These are phyloP conservation scores for Teunomyces aglyptinius DNA, from an alignment of 805 yeast genomes.

Conservation along the genomic window DNA sequence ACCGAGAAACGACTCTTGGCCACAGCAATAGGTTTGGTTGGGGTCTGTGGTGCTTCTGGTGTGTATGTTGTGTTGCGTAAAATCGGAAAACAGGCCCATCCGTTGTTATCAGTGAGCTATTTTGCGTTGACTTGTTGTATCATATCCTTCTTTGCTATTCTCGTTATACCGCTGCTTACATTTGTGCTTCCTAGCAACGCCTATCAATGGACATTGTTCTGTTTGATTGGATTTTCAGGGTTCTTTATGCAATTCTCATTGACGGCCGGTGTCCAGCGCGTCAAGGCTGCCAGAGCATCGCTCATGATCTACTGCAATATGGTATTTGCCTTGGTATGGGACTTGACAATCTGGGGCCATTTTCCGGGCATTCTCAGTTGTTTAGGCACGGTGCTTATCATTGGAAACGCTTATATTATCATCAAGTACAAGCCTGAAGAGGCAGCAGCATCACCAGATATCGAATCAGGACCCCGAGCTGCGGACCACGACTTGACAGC, in stretches of 20 bases:
- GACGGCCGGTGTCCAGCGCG: conserved; percentile 82
- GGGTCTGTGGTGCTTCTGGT: conserved; percentile 66
- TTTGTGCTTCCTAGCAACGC: conserved; percentile 60
- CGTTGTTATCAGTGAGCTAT: conserved; percentile 73
- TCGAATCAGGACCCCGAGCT: conserved; percentile 4
- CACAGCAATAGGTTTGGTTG: conserved; percentile 58
- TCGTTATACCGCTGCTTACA: conserved; percentile 54
- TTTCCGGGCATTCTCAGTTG: conserved; percentile 68
- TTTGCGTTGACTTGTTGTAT: conserved; percentile 63
- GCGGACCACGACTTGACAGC: not conserved
- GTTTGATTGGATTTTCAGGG: conserved; percentile 69
- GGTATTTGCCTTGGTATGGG: conserved; percentile 77
- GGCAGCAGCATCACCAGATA: not conserved
- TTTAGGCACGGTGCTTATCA: conserved; percentile 66
- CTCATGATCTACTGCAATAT: conserved; percentile 74
- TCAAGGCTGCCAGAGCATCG: conserved; percentile 71
- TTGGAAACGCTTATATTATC: conserved; percentile 62
- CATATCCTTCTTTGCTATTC: conserved; percentile 51
- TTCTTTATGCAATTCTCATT: conserved; percentile 76
- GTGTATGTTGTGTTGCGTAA: conserved; percentile 71
- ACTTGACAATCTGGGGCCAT: conserved; percentile 67
- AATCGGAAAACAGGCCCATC: conserved; percentile 78
- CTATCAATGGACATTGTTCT: conserved; percentile 65
- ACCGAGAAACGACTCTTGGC: conserved; percentile 61
- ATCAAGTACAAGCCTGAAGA: conserved; percentile 47